phyloP scores from a whole-genome alignment of 2,329 filamentous ascomycete genomes.

The Pseudogymnoascus destructans region DNA sequence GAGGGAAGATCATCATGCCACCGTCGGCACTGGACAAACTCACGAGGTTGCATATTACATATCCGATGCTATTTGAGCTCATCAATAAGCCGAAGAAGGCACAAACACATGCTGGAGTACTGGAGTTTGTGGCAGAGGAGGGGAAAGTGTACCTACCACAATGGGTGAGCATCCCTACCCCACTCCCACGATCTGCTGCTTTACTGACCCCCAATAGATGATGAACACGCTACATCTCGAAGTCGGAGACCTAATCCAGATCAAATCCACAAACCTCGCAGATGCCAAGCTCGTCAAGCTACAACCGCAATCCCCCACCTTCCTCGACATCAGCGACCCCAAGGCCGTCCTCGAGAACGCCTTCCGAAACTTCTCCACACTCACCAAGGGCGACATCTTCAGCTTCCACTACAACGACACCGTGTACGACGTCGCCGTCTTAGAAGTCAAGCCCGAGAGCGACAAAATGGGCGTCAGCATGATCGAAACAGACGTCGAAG shows the following conservation, averaged over 20 bases:
- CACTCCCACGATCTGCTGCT: not conserved
- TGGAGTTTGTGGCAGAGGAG: conserved; percentile 96
- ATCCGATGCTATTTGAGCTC: conserved; percentile 93
- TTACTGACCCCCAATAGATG: conserved; percentile 45
- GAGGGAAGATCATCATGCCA: conserved; percentile 96
- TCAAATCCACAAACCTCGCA: conserved; percentile 87
- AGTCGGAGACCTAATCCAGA: conserved; percentile 84
- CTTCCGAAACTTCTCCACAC: conserved; percentile 87
- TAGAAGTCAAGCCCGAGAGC: conserved; percentile 81
- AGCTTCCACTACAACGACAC: conserved; percentile 95
- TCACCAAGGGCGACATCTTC: conserved; percentile 89
- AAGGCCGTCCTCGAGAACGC: conserved; percentile 95
- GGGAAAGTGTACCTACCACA: conserved; percentile 91
- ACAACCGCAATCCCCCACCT: conserved; percentile 82
- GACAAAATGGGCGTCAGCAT: conserved; percentile 82
- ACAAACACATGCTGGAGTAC: conserved; percentile 82
- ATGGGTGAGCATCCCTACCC: conserved; percentile 51
- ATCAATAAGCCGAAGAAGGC: conserved; percentile 71
- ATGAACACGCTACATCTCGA: conserved; percentile 87
- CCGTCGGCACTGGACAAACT: conserved; percentile 94
- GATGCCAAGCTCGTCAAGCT: conserved; percentile 90
- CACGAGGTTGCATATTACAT: conserved; percentile 88
- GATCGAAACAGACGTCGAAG: conserved; percentile 89
- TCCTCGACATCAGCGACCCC: conserved; percentile 93
- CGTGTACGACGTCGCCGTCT: conserved; percentile 79